Evolutionary conservation across 192 early-diverging fungal species (phyloP), one percentile per base, ranked within the genome.

Genomic region (Gonapodya sp.): DNA sequence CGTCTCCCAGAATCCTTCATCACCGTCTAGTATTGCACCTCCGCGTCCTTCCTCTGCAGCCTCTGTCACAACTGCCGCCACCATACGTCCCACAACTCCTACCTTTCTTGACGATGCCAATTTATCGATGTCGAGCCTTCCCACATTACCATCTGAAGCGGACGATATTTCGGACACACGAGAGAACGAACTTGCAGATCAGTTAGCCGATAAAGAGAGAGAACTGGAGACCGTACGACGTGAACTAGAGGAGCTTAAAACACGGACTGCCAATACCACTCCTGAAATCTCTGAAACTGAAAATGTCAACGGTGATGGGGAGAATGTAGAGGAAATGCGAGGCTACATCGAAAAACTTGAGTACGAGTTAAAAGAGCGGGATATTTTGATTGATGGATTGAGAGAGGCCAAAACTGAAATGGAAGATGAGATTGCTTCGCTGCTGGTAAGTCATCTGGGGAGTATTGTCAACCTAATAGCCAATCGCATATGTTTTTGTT

Each of bases 181-280:
- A 35, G 98, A 99, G 85, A 97, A 96, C 85, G 98, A 99, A 84
- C 89, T 98, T 80, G 93, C 90, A 79, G 96, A 99, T 82, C 92
- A 94, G 81, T 86, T 99, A 73, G 91, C 96, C 1, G 95, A 98
- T 77, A 96, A 95, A 82, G 96, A 98, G 81, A 85, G 91, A 30
- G 94, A 95, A 79, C 85, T 98, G 80, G 87, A 92, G 73, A 83
- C 87, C 31, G 81, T 88, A 34, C 84, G 46, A 24, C 46, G 46
- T 8, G 46, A 64, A 64, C 46, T 64, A 24, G 46, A 8, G 24
- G 46, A 64, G 24, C n/a, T n/a, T n/a, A n/a, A n/a, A n/a, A 24
- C 46, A 24, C 46, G 46, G 8, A 64, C 46, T 24, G 46, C 46
- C 24, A 24, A 16, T 24, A 24, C 8, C 8, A 24, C 24, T 16